Base-by-base conservation (phyloP, 169 alveolate genomes). In the Cytauxzoon felis region DNA sequence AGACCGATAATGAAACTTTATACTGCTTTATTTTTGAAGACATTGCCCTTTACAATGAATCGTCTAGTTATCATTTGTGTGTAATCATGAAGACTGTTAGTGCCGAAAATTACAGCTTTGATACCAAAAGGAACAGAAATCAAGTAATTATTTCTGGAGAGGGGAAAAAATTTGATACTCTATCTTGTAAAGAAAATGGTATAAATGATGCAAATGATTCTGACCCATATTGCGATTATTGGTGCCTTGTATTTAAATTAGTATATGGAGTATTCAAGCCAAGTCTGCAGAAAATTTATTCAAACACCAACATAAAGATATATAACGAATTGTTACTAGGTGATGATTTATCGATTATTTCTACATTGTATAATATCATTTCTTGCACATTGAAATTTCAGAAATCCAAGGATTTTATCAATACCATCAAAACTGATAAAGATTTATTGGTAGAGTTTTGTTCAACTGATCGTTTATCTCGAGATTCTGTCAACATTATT, bases 21-120 rank as follows among this genome's bases (percentile, higher is more conserved):
- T 56, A 49, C 29, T 56, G 66, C 6, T 56, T 56, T 52, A 8
- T 56, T 33, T 56, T 16, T 1, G 66, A 56, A 30, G 65, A 56
- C 26, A 16, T 56, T 16, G 66, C 41, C 24, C 51, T 56, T 27
- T 56, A 36, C 51, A 19, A 21, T 26, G 21, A 23, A 1, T 50
- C 27, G 21, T 27, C 8, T n/a, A 23, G 30, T 16, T 50, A 38
- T 1, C 26, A 30, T 36, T 6, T 56, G 48, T 56, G 66, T 30
- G 21, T 56, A 18, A 0, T 56, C 5, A 8, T 56, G 19, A 56
- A 2, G 60, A 36, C 24, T 9, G 27, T 56, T 19, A 41, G 26
- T 27, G 66, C 24, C 2, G 8, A 13, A 1, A 8, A 5, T 1
- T 56, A 56, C 45, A 18, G 27, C 19, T 56, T 56, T 21, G 60